These are phyloP conservation scores for Diospyros kaki DNA, from an alignment of 148 eudicot genomes.

Conservation along the genomic window DNA sequence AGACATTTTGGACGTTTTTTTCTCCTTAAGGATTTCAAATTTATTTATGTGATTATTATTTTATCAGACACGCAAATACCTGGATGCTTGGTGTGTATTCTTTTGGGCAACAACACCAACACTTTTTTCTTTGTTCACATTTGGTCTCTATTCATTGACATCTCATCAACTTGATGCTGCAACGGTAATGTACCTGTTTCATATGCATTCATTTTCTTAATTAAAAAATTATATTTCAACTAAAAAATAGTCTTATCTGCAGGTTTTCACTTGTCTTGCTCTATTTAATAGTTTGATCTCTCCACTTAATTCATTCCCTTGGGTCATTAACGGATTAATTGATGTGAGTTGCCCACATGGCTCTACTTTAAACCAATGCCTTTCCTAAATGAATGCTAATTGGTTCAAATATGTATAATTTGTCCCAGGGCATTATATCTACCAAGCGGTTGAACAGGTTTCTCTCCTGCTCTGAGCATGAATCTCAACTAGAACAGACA, in stretches of 20 bases:
- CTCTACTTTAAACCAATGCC: not conserved
- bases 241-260: slow-evolving; percentile 25
- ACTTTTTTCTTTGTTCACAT: slow-evolving; percentile 87
- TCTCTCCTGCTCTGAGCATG: slow-evolving; percentile 60
- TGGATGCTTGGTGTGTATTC: slow-evolving; percentile 99
- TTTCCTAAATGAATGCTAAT: not conserved
- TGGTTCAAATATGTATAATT: not conserved
- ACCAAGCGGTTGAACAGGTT: slow-evolving; percentile 73
- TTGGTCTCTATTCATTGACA: slow-evolving; percentile 79
- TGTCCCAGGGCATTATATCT: slow-evolving; percentile 69
- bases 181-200: slow-evolving; percentile 51
- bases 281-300: slow-evolving; percentile 89
- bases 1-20: not conserved
- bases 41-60: not conserved
- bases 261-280: slow-evolving; percentile 98
- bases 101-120: slow-evolving; percentile 99
- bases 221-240: not conserved
- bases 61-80: slow-evolving; percentile 76
- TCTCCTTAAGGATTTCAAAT: not conserved
- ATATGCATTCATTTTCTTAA: slow-evolving; percentile 11
- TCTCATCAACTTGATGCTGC: slow-evolving; percentile 94
- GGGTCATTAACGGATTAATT: slow-evolving; percentile 97
- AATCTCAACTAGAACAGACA: slow-evolving; percentile 19
- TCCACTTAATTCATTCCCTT: slow-evolving; percentile 94
- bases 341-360: slow-evolving; percentile 58